phyloP scores from a whole-genome alignment of 1,284 basidiomycete genomes.

The Ganoderma lingzhi region DNA sequence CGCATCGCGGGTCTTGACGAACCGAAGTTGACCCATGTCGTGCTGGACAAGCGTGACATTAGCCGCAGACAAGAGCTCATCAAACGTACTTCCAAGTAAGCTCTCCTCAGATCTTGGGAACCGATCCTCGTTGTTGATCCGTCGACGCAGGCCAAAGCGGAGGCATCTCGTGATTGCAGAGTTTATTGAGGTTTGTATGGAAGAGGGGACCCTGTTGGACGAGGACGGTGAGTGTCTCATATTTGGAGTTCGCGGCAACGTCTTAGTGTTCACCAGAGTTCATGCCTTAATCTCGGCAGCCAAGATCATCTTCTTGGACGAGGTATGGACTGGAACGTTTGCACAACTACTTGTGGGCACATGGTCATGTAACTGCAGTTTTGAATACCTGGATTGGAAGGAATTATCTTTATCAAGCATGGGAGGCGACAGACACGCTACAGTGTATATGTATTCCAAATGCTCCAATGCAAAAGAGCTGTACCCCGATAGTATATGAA shows the following conservation, averaged over 20 bases:
- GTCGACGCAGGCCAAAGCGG: conserved; percentile 68
- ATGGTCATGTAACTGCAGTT: neutral
- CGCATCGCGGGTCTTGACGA: conserved; percentile 72
- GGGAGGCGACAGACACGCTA: neutral
- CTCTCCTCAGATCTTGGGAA: conserved; percentile 22
- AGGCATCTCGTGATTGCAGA: conserved; percentile 81
- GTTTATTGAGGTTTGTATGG: conserved; percentile 80
- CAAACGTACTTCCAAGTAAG: conserved; percentile 74
- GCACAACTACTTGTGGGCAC: neutral
- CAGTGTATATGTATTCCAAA: neutral
- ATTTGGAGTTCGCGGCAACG: conserved; percentile 20
- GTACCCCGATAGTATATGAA: neutral
- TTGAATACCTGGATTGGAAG: neutral
- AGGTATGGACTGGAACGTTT: neutral
- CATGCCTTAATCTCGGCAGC: conserved; percentile 10
- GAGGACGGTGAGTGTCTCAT: conserved; percentile 67
- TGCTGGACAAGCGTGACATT: conserved; percentile 81
- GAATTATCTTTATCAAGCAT: neutral
- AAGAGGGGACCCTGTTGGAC: conserved; percentile 81
- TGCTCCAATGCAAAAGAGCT: neutral
- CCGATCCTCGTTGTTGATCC: conserved; percentile 3
- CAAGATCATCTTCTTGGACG: neutral
- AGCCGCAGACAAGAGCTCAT: conserved; percentile 76
- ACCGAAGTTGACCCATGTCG: conserved; percentile 83
- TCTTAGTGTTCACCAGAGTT: conserved; percentile 24